Conservation (phyloP, 768 basidiomycete species). For the Leccinum rimulosum region DNA sequence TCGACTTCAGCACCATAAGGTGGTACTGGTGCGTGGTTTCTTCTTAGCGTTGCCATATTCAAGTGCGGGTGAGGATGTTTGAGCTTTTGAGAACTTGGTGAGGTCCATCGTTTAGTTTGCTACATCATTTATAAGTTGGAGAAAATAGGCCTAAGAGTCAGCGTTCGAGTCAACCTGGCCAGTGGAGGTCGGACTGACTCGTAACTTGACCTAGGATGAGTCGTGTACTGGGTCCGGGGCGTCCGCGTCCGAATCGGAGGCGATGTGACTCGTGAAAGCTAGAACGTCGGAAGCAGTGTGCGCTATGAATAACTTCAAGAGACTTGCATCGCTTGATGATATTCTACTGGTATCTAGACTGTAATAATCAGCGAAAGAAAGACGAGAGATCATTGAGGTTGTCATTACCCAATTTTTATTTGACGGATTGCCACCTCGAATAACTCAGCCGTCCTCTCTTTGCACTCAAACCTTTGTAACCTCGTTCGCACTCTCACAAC, state of each 20-base stretch:
- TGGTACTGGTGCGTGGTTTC: conserved; percentile 8
- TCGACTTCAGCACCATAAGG: conserved; percentile 9
- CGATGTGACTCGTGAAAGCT: not conserved
- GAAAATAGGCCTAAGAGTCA: not conserved
- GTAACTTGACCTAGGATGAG: conserved; percentile 14
- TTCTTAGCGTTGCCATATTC: conserved; percentile 22
- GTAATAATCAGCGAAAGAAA: too few species aligned
- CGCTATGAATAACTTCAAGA: too few species aligned
- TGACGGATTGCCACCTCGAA: too few species aligned
- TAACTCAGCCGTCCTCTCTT: too few species aligned
- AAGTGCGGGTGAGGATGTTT: not conserved
- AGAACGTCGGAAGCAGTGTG: not conserved
- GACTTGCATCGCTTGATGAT: too few species aligned
- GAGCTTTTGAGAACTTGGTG: not conserved
- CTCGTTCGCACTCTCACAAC: too few species aligned
- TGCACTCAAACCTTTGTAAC: too few species aligned
- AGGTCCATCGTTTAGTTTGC: not conserved
- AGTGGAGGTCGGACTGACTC: not conserved
- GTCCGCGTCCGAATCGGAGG: not conserved
- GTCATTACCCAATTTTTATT: too few species aligned
- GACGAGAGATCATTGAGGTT: too few species aligned
- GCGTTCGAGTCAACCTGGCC: conserved; percentile 10
- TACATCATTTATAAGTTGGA: conserved; percentile 14
- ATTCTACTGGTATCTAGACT: too few species aligned
- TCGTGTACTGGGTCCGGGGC: conserved; percentile 1